Conservation (phyloP, 495 filamentous ascomycete species). For the Podospora anserina region DNA sequence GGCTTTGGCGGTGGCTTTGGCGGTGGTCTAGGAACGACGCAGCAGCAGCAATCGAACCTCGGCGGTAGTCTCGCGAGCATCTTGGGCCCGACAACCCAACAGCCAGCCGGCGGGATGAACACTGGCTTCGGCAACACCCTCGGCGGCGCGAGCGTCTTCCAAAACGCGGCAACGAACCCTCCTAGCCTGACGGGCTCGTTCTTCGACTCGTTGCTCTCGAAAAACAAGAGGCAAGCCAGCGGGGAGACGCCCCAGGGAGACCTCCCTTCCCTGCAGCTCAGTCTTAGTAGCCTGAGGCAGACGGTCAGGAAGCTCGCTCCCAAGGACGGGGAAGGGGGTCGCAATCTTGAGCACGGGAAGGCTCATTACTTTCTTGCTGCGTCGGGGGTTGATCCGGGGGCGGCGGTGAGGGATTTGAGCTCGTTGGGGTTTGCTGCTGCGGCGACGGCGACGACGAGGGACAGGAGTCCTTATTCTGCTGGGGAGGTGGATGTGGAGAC, state of each 20-base stretch:
- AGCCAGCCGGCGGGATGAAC: background rate
- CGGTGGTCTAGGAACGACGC: background rate
- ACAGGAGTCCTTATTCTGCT: constrained; percentile 11
- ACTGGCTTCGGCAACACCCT: background rate
- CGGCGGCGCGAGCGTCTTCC: background rate
- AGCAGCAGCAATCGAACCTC: constrained; percentile 10
- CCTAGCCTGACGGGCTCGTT: constrained; percentile 53
- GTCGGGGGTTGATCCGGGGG: constrained; percentile 78
- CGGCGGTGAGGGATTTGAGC: constrained; percentile 74
- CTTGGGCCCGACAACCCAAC: background rate
- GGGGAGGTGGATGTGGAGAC: constrained; percentile 75
- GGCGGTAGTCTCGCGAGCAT: background rate
- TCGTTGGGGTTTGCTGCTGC: constrained; percentile 42
- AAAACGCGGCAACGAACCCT: constrained; percentile 16
- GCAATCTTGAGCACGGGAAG: constrained; percentile 53
- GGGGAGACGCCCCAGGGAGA: constrained; percentile 53
- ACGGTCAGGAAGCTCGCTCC: constrained; percentile 74
- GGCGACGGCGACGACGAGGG: background rate
- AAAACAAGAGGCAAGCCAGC: constrained; percentile 62
- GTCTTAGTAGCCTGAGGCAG: constrained; percentile 80
- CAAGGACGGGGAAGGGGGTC: constrained; percentile 41
- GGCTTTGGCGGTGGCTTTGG: constrained; percentile 1
- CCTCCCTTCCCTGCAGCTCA: constrained; percentile 71
- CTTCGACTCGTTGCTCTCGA: constrained; percentile 83
- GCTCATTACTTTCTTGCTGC: constrained; percentile 86